These are phyloP conservation scores for Aspergillus eucalypticola DNA, from an alignment of 2,329 filamentous ascomycete genomes.

Conservation along the genomic window DNA sequence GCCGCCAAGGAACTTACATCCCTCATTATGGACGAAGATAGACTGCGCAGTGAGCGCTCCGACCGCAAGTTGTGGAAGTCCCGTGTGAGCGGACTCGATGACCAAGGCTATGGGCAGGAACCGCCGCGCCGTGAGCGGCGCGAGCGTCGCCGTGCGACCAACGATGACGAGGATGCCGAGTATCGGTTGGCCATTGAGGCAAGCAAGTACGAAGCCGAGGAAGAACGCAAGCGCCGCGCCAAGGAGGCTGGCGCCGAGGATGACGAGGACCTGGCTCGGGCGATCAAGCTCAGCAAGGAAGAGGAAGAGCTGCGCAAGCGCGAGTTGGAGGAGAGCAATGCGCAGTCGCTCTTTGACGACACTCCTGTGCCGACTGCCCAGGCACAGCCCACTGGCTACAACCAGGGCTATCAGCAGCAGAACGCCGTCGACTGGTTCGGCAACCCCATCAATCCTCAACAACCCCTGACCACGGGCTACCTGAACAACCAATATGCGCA, in stretches of 20 bases:
- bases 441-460: conserved; percentile 82
- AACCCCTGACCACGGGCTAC: conserved; percentile 67
- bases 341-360: conserved; percentile 86
- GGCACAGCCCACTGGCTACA: conserved; percentile 82
- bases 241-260: conserved; percentile 62
- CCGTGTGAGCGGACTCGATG: conserved; percentile 88
- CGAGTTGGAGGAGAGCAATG: conserved; percentile 84
- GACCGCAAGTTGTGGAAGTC: conserved; percentile 97
- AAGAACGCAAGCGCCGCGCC: conserved; percentile 74
- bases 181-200: conserved; percentile 89
- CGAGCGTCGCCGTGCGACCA: conserved; percentile 53
- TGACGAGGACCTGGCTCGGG: conserved; percentile 90
- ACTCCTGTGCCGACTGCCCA: conserved; percentile 63
- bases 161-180: conserved; percentile 85
- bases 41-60: conserved; percentile 82
- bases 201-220: conserved; percentile 92
- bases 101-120: conserved; percentile 52
- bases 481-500: conserved; percentile 71
- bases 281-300: conserved; percentile 92
- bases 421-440: conserved; percentile 96
- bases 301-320: conserved; percentile 80
- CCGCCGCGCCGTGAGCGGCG: conserved; percentile 48
- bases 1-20: conserved; percentile 95
- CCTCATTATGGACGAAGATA: conserved; percentile 89
- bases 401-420: conserved; percentile 97